A percentile compares a stretch with the other conserved stretches of the same genome.
phyloP scores from a whole-genome alignment of 805 yeast genomes.

The Zygosaccharomyces bailii region DNA sequence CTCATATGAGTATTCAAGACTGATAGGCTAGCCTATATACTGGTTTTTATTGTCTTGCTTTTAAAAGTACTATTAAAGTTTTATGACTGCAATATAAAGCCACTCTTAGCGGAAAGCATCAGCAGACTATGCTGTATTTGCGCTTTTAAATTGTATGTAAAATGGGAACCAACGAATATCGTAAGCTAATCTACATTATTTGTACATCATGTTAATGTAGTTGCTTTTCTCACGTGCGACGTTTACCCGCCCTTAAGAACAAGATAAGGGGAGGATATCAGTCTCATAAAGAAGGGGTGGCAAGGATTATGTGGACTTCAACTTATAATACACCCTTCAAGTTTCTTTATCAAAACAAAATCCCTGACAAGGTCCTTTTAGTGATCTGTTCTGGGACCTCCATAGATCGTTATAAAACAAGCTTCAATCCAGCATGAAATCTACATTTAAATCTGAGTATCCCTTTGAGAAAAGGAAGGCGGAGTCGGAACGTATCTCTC shows the following conservation, averaged over 20 bases:
- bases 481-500: constrained; percentile 86
- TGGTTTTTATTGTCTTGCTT: too few species aligned
- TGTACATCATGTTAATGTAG: too few species aligned
- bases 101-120: too few species aligned
- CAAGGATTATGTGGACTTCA: not conserved
- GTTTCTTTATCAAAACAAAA: not conserved
- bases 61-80: too few species aligned
- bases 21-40: too few species aligned
- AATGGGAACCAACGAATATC: too few species aligned
- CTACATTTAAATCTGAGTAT: constrained; percentile 55
- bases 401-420: constrained; percentile 1
- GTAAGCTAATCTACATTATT: too few species aligned
- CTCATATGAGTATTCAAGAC: too few species aligned
- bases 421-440: constrained; percentile 26
- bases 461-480: constrained; percentile 94
- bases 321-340: too few species aligned
- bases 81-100: too few species aligned
- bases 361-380: not conserved
- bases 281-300: not conserved
- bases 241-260: not conserved
- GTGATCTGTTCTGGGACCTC: not conserved
- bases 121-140: too few species aligned
- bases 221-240: not conserved
- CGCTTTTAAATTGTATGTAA: too few species aligned
- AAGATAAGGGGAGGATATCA: not conserved